Evolutionary conservation across 805 yeast species (phyloP).

Genomic region (Candida qinlingensis): DNA sequence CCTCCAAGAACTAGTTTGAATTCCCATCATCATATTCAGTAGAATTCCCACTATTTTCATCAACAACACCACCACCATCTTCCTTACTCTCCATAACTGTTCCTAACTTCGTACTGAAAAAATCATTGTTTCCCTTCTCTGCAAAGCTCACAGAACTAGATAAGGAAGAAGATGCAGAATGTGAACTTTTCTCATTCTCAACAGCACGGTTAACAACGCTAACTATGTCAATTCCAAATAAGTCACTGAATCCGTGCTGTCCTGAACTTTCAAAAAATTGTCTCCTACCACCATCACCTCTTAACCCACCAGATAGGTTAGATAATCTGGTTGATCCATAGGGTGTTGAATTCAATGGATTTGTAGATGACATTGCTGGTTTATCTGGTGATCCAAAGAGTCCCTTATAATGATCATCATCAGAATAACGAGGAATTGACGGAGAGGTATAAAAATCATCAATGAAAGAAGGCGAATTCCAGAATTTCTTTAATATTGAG

Average conservation of each 20-base stretch:
- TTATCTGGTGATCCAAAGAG: conserved; percentile 33
- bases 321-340: neutral
- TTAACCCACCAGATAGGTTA: conserved; percentile 1
- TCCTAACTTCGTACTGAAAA: neutral
- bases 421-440: conserved; percentile 24
- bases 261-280: conserved; percentile 13
- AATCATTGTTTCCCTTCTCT: neutral
- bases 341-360: conserved; percentile 2
- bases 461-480: conserved; percentile 63
- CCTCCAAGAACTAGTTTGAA: neutral
- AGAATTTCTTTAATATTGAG: conserved; percentile 44
- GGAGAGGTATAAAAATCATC: conserved; percentile 65
- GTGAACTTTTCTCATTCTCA: conserved; percentile 19
- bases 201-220: conserved; percentile 44
- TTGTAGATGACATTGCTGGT: conserved; percentile 1
- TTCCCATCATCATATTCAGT: conserved; percentile 4
- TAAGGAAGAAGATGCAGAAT: neutral
- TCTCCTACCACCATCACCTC: neutral
- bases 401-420: conserved; percentile 25
- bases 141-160: neutral
- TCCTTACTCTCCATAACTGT: neutral
- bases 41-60: conserved; percentile 2
- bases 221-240: conserved; percentile 54
- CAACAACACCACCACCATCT: neutral
- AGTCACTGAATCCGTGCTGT: conserved; percentile 29